Percentiles rank a stretch among this genome's conserved stretches.
phyloP scores from a whole-genome alignment of 2,329 filamentous ascomycete species.

The Pseudogymnoascus sp. region DNA sequence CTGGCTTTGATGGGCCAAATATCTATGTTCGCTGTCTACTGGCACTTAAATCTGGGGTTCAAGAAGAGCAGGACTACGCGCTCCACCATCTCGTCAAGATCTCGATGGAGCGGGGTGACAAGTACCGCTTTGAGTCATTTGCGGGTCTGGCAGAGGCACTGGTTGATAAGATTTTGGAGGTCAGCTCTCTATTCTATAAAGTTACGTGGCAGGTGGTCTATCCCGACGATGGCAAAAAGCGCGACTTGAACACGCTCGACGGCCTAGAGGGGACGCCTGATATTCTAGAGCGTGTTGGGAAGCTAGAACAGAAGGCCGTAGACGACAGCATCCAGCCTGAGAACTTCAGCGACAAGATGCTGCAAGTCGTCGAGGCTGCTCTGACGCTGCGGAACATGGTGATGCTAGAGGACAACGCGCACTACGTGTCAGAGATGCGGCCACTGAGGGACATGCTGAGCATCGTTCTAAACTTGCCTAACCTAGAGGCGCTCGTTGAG shows the following conservation, averaged over 20 bases:
- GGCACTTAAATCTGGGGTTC: constrained; percentile 69
- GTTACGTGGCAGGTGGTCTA: constrained; percentile 76
- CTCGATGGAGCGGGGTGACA: constrained; percentile 87
- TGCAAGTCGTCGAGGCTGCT: constrained; percentile 75
- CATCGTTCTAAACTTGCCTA: constrained; percentile 70
- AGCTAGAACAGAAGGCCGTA: constrained; percentile 45
- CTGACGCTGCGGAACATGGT: constrained; percentile 93
- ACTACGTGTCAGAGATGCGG: constrained; percentile 66
- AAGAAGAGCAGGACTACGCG: constrained; percentile 81
- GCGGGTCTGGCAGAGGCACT: constrained; percentile 80
- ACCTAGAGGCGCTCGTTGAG: constrained; percentile 64
- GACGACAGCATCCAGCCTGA: constrained; percentile 64
- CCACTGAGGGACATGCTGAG: constrained; percentile 74
- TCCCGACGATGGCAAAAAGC: constrained; percentile 45
- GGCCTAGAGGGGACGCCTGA: constrained; percentile 59
- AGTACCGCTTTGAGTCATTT: constrained; percentile 91
- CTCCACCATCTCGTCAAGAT: constrained; percentile 92
- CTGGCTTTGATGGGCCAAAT: constrained; percentile 67
- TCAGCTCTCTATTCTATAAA: constrained; percentile 72
- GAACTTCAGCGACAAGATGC: constrained; percentile 60
- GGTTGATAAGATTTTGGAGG: constrained; percentile 72
- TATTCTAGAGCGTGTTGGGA: constrained; percentile 62
- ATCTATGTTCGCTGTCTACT: constrained; percentile 86
- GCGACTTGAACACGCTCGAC: constrained; percentile 49
- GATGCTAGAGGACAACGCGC: constrained; percentile 81